phyloP scores from a whole-genome alignment of 306 rosid species.

The Adenanthera pavonina region DNA sequence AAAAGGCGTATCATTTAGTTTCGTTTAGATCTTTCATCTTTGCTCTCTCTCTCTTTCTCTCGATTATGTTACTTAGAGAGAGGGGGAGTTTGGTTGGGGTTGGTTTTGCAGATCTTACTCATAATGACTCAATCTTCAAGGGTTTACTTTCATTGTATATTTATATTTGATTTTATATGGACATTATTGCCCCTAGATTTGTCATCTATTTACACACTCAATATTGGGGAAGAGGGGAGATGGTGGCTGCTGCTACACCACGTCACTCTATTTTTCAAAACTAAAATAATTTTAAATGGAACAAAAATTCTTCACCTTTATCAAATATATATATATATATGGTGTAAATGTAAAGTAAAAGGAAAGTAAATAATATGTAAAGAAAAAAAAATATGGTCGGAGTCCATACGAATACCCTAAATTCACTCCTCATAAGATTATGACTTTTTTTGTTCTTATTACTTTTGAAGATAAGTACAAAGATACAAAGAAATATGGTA shows the following conservation, averaged over 20 bases:
- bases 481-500: too few species aligned
- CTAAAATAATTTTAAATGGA: not conserved
- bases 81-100: not conserved
- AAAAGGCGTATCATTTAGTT: not conserved
- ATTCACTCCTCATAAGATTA: not conserved
- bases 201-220: conserved; percentile 34
- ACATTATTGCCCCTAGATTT: conserved; percentile 51
- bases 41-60: not conserved
- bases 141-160: conserved; percentile 58
- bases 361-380: too few species aligned
- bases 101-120: conserved; percentile 70
- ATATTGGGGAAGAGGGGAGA: not conserved
- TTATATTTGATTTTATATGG: conserved; percentile 10
- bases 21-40: not conserved
- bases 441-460: not conserved
- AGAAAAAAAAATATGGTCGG: not conserved
- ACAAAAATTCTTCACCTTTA: too few species aligned
- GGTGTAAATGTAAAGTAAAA: too few species aligned
- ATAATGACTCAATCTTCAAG: conserved; percentile 65
- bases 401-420: not conserved
- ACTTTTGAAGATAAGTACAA: not conserved
- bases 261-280: conserved; percentile 42
- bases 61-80: not conserved
- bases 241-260: conserved; percentile 34
- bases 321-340: too few species aligned